A percentile compares a stretch with the other conserved stretches of the same genome.
Conservation (phyloP, 169 alveolate genomes). For the Plasmodium ovale region DNA sequence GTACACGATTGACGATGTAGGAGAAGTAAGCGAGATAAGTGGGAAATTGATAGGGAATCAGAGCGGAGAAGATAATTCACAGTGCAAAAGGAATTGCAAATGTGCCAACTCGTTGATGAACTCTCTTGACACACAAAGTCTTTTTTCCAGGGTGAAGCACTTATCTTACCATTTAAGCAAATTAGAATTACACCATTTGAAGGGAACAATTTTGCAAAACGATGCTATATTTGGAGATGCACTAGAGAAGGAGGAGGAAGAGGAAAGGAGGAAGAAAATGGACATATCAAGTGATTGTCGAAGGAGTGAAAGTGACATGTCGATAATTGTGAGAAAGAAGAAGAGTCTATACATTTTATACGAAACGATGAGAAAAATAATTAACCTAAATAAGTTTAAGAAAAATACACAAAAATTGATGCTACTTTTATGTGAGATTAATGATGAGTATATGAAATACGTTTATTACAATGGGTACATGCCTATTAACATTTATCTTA, state of each 20-base stretch:
- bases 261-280: background rate
- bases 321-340: background rate
- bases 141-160: background rate
- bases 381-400: constrained; percentile 15
- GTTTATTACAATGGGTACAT: constrained; percentile 44
- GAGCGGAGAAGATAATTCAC: no score
- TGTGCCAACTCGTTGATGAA: no score
- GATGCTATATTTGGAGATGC: background rate
- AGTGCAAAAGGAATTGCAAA: no score
- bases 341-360: constrained; percentile 17
- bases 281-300: background rate
- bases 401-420: constrained; percentile 31
- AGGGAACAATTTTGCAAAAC: background rate
- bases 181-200: background rate
- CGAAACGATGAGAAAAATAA: constrained; percentile 35
- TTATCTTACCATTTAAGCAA: background rate
- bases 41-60: no score
- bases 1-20: background rate
- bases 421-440: constrained; percentile 52
- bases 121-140: no score
- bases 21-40: no score
- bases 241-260: background rate
- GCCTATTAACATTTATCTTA: constrained; percentile 48
- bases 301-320: background rate
- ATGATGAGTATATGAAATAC: constrained; percentile 52